Evolutionary conservation across 2,329 filamentous ascomycete genomes (phyloP), one percentile per base, ranked within the genome.

Genomic region (Trichophyton rubrum): DNA sequence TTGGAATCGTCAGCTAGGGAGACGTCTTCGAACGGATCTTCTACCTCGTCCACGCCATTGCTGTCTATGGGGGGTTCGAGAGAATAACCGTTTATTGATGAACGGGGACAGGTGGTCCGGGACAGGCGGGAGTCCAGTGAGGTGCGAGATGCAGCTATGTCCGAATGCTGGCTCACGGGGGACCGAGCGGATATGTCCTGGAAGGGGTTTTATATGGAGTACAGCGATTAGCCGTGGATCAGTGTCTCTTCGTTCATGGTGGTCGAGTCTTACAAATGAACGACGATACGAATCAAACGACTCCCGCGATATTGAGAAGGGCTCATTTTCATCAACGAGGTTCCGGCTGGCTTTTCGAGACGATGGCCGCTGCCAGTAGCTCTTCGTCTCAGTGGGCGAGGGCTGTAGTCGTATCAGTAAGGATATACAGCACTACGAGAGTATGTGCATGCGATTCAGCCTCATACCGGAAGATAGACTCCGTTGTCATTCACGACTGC

Each of bases 201-300:
- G 20, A 35, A 56, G 7, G 30, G 33, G 24, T 57, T 61, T 55
- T 43, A 27, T 30, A 30, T 30, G 27, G 27, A 30, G 27, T 30
- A 30, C 27, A 30, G 27, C 27, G 40, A 35, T 17, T 8, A 15
- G 38, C 51, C 49, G 13, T n/a, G n/a, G 43, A 30, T 45, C 59
- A 38, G 15, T 3, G 51, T 38, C 9, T 33, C n/a, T 7, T 51
- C 22, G 8, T 13, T 6, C 3, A 1, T 33, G 35, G 43, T 7
- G 5, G 5, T 30, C 5, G 27, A 7, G 27, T 79, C 87, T 67
- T 82, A 96, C 92, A 78, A 97, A 97, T 65, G 91, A 96, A 68
- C 93, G 85, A 64, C 93, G 82, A 75, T 97, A 97, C 2, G 91
- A 96, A 72, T 97, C 93, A 70, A 97, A 97, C 1, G 91, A 96